These are phyloP conservation scores for Xenoacremonium recifei DNA, from an alignment of 2,329 filamentous ascomycete genomes.

Conservation along the genomic window DNA sequence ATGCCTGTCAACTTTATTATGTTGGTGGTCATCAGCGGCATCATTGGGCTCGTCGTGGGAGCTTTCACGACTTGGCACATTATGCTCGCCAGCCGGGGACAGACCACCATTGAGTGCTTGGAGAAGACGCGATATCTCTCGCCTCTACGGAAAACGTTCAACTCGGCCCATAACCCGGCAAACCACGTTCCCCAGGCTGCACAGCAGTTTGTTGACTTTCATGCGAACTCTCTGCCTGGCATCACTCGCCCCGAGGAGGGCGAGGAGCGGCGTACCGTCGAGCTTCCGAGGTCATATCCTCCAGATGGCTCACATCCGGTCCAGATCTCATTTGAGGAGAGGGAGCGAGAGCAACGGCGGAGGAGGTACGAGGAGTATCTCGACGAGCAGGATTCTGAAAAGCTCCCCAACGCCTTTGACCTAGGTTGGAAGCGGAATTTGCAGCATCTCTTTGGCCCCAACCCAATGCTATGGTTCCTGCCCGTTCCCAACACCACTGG, in stretches of 20 bases:
- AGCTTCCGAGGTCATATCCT: constrained; percentile 22
- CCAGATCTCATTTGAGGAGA: constrained; percentile 52
- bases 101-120: constrained; percentile 94
- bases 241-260: constrained; percentile 81
- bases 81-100: constrained; percentile 70
- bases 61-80: constrained; percentile 94
- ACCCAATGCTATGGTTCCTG: constrained; percentile 70
- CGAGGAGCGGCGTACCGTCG: constrained; percentile 50
- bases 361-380: constrained; percentile 70
- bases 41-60: constrained; percentile 84
- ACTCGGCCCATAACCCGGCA: constrained; percentile 56
- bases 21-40: constrained; percentile 80
- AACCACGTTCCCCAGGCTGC: constrained; percentile 52
- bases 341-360: constrained; percentile 53
- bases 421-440: constrained; percentile 82
- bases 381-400: constrained; percentile 83
- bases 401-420: constrained; percentile 91
- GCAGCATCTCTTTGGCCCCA: constrained; percentile 75
- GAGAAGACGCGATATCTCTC: constrained; percentile 95
- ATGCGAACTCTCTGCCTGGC: constrained; percentile 78
- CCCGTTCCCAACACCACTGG: constrained; percentile 84
- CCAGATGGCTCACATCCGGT: constrained; percentile 36
- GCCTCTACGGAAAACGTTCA: constrained; percentile 69
- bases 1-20: constrained; percentile 91
- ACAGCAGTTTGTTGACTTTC: constrained; percentile 76